Evolutionary conservation across 768 basidiomycete genomes (phyloP).

Genomic region (Pleurotus tuoliensis): DNA sequence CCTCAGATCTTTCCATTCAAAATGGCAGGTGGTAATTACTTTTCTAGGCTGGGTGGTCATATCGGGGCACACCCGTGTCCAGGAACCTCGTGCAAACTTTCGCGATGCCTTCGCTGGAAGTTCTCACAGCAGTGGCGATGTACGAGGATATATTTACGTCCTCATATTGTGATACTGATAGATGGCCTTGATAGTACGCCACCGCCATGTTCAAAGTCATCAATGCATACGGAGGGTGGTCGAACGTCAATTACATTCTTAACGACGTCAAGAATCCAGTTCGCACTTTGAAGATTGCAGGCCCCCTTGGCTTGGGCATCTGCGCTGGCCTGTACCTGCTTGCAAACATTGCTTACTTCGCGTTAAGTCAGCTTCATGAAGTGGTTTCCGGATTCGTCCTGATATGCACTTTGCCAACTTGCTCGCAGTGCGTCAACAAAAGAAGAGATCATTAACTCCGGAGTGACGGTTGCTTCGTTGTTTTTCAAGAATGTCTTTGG

Average conservation of each 20-base stretch:
- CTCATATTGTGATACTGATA: not conserved
- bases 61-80: conserved; percentile 44
- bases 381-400: not conserved
- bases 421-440: conserved; percentile 36
- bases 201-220: conserved; percentile 60
- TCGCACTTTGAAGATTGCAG: conserved; percentile 59
- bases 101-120: conserved; percentile 50
- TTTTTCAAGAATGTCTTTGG: conserved; percentile 63
- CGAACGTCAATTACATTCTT: conserved; percentile 53
- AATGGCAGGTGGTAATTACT: not conserved
- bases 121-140: conserved; percentile 40
- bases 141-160: conserved; percentile 22
- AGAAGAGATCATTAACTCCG: conserved; percentile 41
- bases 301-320: conserved; percentile 52
- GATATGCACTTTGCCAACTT: no score
- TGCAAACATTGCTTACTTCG: conserved; percentile 57
- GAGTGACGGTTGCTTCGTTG: conserved; percentile 53
- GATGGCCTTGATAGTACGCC: conserved; percentile 39
- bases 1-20: not conserved
- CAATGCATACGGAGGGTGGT: conserved; percentile 43
- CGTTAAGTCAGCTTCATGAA: conserved; percentile 18
- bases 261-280: conserved; percentile 60
- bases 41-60: conserved; percentile 51
- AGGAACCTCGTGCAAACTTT: conserved; percentile 52
- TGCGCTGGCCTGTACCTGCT: conserved; percentile 50